Percentiles rank a stretch among this genome's conserved stretches.
These are phyloP conservation scores for Wickerhamomyces subpelliculosus DNA, from an alignment of 805 yeast species.

Conservation along the genomic window DNA sequence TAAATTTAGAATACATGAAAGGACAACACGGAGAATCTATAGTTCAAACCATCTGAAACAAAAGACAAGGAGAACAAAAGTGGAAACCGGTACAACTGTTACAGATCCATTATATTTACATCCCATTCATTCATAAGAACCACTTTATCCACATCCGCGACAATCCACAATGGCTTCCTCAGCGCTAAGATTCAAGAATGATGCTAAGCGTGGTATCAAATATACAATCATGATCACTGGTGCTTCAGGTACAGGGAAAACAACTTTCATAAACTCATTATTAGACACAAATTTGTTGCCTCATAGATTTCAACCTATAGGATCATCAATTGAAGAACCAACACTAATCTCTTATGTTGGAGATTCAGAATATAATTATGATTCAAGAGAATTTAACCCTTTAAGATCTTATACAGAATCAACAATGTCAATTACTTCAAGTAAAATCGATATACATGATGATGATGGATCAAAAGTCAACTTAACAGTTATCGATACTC, in stretches of 20 bases:
- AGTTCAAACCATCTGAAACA: too few species aligned
- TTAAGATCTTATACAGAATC: constrained; percentile 56
- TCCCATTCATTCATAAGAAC: too few species aligned
- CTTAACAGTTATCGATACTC: constrained; percentile 64
- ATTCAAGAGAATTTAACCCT: constrained; percentile 58
- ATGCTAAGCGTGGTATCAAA: constrained; percentile 64
- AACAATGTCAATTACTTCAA: constrained; percentile 68
- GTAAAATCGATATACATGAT: constrained; percentile 52
- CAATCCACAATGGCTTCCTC: background rate
- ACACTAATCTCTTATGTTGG: constrained; percentile 15
- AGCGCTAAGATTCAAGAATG: constrained; percentile 45
- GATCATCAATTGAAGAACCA: constrained; percentile 22
- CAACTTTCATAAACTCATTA: constrained; percentile 65
- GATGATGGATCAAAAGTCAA: constrained; percentile 51
- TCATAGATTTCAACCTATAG: constrained; percentile 44
- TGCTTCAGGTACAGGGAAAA: constrained; percentile 69
- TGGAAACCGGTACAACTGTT: background rate
- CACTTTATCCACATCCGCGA: too few species aligned
- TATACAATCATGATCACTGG: constrained; percentile 73
- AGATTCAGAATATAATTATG: constrained; percentile 30
- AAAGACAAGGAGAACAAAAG: too few species aligned
- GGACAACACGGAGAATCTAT: too few species aligned
- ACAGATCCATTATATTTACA: background rate
- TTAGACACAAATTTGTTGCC: constrained; percentile 56
- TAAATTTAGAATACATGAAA: too few species aligned